phyloP scores from a whole-genome alignment of 805 yeast genomes.

The Phaffomyces thermotolerans region DNA sequence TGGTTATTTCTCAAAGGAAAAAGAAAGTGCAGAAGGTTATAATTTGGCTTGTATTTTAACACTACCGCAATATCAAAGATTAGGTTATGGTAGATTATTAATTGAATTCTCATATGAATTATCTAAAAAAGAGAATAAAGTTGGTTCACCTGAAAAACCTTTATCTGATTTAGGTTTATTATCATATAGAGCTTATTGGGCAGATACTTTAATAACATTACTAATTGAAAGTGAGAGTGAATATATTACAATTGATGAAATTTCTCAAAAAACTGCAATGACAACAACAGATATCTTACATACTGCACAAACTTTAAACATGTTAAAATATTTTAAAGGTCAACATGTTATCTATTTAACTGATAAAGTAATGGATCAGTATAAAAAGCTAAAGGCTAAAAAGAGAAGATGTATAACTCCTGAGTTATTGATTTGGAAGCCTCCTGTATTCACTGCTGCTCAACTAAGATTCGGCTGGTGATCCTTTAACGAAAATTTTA shows the following conservation, averaged over 20 bases:
- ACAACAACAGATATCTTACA: constrained; percentile 94
- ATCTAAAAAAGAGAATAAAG: constrained; percentile 79
- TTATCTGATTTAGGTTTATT: constrained; percentile 88
- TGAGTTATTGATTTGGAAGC: constrained; percentile 74
- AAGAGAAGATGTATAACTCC: constrained; percentile 75
- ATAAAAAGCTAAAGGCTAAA: constrained; percentile 60
- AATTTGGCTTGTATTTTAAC: constrained; percentile 97
- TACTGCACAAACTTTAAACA: constrained; percentile 84
- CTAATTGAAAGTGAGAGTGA: constrained; percentile 53
- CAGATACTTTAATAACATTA: constrained; percentile 74
- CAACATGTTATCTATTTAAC: constrained; percentile 86
- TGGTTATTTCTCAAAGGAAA: constrained; percentile 95
- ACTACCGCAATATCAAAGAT: constrained; percentile 91
- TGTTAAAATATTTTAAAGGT: constrained; percentile 88
- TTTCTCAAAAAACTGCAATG: constrained; percentile 82
- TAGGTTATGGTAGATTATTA: constrained; percentile 85
- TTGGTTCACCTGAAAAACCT: constrained; percentile 97
- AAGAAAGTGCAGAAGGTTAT: constrained; percentile 90
- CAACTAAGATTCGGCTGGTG: constrained; percentile 95
- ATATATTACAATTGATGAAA: constrained; percentile 76
- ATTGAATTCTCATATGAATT: constrained; percentile 92
- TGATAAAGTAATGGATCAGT: constrained; percentile 70
- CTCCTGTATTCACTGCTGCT: constrained; percentile 91
- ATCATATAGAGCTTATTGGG: constrained; percentile 94
- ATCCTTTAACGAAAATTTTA: constrained; percentile 1